Evolutionary conservation across 129 eudicot species (phyloP).

Genomic region (Apium graveolens): DNA sequence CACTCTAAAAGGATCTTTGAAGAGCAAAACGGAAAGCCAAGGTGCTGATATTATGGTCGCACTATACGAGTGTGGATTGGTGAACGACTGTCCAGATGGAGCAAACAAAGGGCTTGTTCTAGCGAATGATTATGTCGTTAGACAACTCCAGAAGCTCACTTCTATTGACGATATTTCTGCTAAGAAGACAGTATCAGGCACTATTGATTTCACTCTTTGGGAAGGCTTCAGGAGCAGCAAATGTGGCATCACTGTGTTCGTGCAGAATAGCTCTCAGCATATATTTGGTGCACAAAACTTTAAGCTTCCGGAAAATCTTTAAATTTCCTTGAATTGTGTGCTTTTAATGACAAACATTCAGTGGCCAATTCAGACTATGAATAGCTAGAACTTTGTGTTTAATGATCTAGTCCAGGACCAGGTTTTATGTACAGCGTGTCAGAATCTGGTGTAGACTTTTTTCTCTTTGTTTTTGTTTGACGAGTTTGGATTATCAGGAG

Average conservation of each 20-base stretch:
- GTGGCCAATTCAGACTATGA: background rate
- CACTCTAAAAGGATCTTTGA: constrained; percentile 49
- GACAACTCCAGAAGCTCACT: constrained; percentile 63
- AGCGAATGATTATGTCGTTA: constrained; percentile 74
- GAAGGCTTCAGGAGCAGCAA: constrained; percentile 52
- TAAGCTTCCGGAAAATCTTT: constrained; percentile 26
- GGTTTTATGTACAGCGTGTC: background rate
- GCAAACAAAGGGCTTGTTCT: constrained; percentile 67
- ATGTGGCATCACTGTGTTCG: constrained; percentile 62
- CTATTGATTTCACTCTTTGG: constrained; percentile 59
- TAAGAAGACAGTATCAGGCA: constrained; percentile 56
- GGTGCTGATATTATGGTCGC: constrained; percentile 74
- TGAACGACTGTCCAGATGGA: constrained; percentile 60
- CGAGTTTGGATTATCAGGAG: background rate
- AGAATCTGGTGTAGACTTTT: background rate
- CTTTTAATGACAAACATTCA: background rate
- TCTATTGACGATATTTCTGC: constrained; percentile 45
- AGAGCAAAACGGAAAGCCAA: constrained; percentile 41
- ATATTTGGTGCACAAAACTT: constrained; percentile 40
- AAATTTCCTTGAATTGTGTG: background rate
- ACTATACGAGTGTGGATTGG: constrained; percentile 59
- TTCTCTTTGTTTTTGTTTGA: background rate
- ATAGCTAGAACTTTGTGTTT: background rate
- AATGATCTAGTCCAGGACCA: background rate
- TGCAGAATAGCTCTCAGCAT: constrained; percentile 39